Percentiles rank a stretch among this genome's conserved stretches.
Evolutionary conservation across 768 basidiomycete species (phyloP).

Genomic region (Boletus insuetus): DNA sequence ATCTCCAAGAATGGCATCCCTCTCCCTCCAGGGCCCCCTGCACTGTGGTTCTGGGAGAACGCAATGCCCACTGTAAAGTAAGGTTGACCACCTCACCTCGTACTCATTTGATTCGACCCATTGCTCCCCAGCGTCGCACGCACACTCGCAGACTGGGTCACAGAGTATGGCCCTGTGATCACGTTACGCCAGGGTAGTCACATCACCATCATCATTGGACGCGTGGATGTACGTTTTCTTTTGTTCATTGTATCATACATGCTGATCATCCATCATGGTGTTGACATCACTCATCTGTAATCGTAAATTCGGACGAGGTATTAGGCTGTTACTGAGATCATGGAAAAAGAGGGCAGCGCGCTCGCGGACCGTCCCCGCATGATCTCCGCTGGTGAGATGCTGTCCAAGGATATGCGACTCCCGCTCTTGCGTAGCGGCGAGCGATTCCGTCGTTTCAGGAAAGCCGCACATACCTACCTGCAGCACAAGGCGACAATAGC

Average conservation of each 20-base stretch:
- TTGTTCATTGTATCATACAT: not conserved
- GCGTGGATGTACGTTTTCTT: constrained; percentile 16
- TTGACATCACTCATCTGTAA: not conserved
- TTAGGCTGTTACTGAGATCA: constrained; percentile 54
- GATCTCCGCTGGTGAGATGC: constrained; percentile 51
- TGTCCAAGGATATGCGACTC: constrained; percentile 51
- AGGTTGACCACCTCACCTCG: not conserved
- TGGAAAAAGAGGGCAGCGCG: constrained; percentile 55
- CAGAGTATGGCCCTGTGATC: constrained; percentile 57
- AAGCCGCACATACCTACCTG: constrained; percentile 51
- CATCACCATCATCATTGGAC: constrained; percentile 18
- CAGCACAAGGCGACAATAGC: constrained; percentile 43
- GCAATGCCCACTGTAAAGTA: constrained; percentile 19
- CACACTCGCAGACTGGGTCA: constrained; percentile 49
- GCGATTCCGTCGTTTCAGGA: constrained; percentile 51
- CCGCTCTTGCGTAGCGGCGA: constrained; percentile 51
- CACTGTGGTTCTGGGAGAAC: constrained; percentile 25
- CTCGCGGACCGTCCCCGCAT: constrained; percentile 49
- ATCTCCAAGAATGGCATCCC: constrained; percentile 8
- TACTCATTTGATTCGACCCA: not conserved
- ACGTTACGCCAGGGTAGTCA: constrained; percentile 45
- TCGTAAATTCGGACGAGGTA: constrained; percentile 6
- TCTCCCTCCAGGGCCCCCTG: constrained; percentile 27
- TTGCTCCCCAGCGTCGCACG: constrained; percentile 10
- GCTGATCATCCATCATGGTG: not conserved